Conservation (phyloP, 2,329 filamentous ascomycete genomes). For the Sarocladium strictum region DNA sequence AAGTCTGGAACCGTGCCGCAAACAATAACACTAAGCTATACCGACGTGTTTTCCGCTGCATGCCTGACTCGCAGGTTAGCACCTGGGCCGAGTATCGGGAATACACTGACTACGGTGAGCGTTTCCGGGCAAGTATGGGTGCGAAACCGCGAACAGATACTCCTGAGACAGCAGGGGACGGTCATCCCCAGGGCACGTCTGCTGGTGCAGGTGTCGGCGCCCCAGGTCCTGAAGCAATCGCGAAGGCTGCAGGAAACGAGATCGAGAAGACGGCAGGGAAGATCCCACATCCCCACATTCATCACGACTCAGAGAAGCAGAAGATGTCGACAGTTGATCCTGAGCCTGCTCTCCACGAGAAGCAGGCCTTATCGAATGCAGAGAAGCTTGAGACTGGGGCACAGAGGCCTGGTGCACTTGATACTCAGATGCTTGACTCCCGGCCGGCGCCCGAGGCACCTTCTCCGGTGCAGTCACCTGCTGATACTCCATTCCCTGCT, state of each 20-base stretch:
- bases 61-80: constrained; percentile 90
- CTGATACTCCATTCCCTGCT: constrained; percentile 40
- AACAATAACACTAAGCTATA: constrained; percentile 95
- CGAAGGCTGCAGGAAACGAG: constrained; percentile 26
- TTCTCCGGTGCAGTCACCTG: constrained; percentile 36
- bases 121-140: constrained; percentile 64
- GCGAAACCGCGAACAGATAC: constrained; percentile 30
- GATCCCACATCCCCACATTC: constrained; percentile 11
- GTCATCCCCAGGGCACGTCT: constrained; percentile 22
- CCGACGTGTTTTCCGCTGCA: constrained; percentile 88
- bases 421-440: not conserved
- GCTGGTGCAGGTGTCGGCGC: constrained; percentile 35
- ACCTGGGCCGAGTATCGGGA: constrained; percentile 93
- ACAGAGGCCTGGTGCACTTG: not conserved
- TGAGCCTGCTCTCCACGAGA: constrained; percentile 31
- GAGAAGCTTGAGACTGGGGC: not conserved
- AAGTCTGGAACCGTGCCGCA: constrained; percentile 81
- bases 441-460: constrained; percentile 24
- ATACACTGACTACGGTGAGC: constrained; percentile 68
- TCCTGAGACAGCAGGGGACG: constrained; percentile 17
- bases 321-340: constrained; percentile 26
- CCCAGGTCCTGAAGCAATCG: constrained; percentile 33
- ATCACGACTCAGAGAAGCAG: constrained; percentile 23
- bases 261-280: constrained; percentile 29
- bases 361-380: constrained; percentile 19